Base-by-base conservation (phyloP, 805 yeast genomes). In the Candida yuanshanica region DNA sequence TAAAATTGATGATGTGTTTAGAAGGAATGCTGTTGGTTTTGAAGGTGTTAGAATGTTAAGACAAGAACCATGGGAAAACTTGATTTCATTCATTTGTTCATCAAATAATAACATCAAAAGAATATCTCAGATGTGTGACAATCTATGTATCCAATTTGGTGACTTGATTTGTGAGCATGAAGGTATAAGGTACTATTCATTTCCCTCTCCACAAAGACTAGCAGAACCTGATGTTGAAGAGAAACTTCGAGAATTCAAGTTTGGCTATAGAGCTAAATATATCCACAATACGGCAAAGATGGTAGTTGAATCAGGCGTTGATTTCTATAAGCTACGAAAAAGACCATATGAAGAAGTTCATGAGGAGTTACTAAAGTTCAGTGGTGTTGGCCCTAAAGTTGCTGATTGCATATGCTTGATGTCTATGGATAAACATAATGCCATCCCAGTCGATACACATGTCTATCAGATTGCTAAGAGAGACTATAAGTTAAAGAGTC, bases 21-120 rank as follows among this genome's bases (percentile, higher is more conserved):
- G 58, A 35, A 62, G 59, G 37, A 58, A 56, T 39, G 39, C 64
- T 5, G 47, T 59, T 29, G 55, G 53, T 23, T 77, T 78, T 41
- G 68, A 68, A 4, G 98, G 97, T 0, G 79, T 91, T 16, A 66
- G 99, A 23, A 87, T 91, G 47, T 70, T 93, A 21, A 71, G 90
- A 27, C 98, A 93, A 60, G 96, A 91, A 49, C 98, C 99, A 0
- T 93, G 98, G 98, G 99, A 93, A 51, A 88, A 91, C 33, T 66
- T 89, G 35, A 66, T 91, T 16, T 84, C 93, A 2, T 93, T 91
- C 49, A 93, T 93, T 10, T 93, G 98, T 63, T 87, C 96, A 2
- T 81, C 95, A n/a, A 93, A 93, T 61, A 93, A 93, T 63, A 93
- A 93, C 55, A 93, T 93, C 40, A 88, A 91, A 55, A 70, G 99